phyloP scores from a whole-genome alignment of 352 stramenopile genomes.

The Phytophthora pluvialis region DNA sequence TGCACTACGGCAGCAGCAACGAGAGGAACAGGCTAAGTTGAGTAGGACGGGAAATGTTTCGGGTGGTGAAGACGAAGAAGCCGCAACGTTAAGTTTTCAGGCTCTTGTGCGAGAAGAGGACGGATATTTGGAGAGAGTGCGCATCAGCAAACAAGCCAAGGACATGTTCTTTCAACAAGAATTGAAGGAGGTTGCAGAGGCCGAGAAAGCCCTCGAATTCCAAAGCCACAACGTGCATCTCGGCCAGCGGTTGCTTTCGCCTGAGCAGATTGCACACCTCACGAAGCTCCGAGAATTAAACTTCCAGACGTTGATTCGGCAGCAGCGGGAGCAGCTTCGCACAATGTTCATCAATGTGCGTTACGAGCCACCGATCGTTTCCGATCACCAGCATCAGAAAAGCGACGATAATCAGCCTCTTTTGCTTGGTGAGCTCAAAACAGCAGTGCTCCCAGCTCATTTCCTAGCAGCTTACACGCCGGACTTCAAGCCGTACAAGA shows the following conservation, averaged over 20 bases:
- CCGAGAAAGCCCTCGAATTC: constrained; percentile 88
- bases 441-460: constrained; percentile 52
- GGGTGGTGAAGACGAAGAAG: constrained; percentile 21
- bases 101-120: constrained; percentile 64
- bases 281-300: constrained; percentile 56
- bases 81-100: constrained; percentile 50
- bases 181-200: constrained; percentile 66
- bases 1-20: constrained; percentile 64
- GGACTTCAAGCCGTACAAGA: constrained; percentile 90
- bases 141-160: constrained; percentile 53
- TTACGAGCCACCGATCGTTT: constrained; percentile 25
- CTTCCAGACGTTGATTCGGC: constrained; percentile 21
- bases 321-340: constrained; percentile 57
- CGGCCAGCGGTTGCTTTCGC: constrained; percentile 62
- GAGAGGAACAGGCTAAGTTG: constrained; percentile 66
- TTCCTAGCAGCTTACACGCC: constrained; percentile 41
- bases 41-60: constrained; percentile 9
- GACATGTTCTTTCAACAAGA: constrained; percentile 90
- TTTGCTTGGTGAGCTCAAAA: constrained; percentile 31
- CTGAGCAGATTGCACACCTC: constrained; percentile 55
- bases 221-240: constrained; percentile 78
- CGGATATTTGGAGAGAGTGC: constrained; percentile 42
- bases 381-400: constrained; percentile 16
- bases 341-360: constrained; percentile 41
- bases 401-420: constrained; percentile 16